Evolutionary conservation across 2,329 filamentous ascomycete genomes (phyloP).

Genomic region (Bertia moriformis): DNA sequence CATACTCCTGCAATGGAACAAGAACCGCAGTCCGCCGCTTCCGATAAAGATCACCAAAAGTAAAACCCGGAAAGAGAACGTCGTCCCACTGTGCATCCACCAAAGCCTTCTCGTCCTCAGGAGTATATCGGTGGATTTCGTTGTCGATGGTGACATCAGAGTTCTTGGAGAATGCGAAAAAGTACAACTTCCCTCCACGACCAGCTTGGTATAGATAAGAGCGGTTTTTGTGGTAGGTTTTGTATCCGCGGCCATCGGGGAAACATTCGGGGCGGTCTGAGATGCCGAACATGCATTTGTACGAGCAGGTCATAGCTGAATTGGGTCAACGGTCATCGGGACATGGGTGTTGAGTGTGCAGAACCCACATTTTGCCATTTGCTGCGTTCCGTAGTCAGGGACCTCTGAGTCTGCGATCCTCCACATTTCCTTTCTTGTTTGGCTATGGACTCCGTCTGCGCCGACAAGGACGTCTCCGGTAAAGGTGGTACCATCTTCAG

Average conservation of each 20-base stretch:
- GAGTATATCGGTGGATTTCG: slow-evolving; percentile 6
- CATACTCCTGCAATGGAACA: slow-evolving; percentile 13
- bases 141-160: slow-evolving; percentile 4
- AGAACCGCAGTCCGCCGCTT: background rate
- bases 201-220: background rate
- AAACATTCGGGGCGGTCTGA: background rate
- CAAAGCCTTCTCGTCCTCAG: background rate
- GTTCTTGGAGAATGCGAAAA: slow-evolving; percentile 10
- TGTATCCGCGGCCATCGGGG: background rate
- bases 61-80: background rate
- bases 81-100: background rate
- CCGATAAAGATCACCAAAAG: background rate
- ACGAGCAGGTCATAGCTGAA: background rate
- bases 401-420: slow-evolving; percentile 3
- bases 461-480: slow-evolving; percentile 10
- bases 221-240: background rate
- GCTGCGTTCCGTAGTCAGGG: background rate
- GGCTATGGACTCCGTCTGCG: slow-evolving; percentile 12
- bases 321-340: background rate
- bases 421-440: slow-evolving; percentile 4
- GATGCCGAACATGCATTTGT: background rate
- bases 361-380: background rate
- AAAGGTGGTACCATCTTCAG: slow-evolving; percentile 4
- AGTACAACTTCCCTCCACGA: slow-evolving; percentile 7
- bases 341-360: no score